These are phyloP conservation scores for Auxenochlorella protothecoides DNA, from an alignment of 139 green algal species.

Conservation along the genomic window DNA sequence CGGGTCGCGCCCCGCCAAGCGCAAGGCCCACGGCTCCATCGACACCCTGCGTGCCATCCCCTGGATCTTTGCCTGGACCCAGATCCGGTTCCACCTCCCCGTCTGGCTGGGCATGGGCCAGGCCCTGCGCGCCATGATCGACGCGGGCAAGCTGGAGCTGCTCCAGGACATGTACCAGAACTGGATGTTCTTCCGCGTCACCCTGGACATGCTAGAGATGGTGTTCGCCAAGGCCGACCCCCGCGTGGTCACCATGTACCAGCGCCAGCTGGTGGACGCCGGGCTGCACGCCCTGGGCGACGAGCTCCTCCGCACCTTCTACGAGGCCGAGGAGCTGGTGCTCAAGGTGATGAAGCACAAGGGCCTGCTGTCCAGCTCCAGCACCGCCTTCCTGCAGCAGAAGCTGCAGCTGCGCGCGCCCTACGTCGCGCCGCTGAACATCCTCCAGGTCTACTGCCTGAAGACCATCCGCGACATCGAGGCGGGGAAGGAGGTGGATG, in stretches of 20 bases:
- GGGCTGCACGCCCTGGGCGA: constrained; percentile 52
- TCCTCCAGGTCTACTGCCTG: constrained; percentile 67
- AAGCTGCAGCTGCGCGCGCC: constrained; percentile 78
- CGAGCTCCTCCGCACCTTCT: constrained; percentile 49
- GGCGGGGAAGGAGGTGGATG: constrained; percentile 9
- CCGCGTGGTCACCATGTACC: constrained; percentile 54
- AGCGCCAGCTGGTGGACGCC: constrained; percentile 26
- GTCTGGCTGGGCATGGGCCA: constrained; percentile 93
- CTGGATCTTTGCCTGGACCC: constrained; percentile 99
- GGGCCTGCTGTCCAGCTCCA: constrained; percentile 40
- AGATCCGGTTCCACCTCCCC: constrained; percentile 91
- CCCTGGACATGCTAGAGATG: constrained; percentile 98
- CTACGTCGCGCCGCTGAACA: constrained; percentile 90
- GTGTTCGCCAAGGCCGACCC: constrained; percentile 93
- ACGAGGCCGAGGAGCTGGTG: constrained; percentile 33
- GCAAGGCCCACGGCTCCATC: constrained; percentile 74
- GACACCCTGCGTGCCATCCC: constrained; percentile 91
- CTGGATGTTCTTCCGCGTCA: constrained; percentile 97
- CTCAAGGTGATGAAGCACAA: constrained; percentile 63
- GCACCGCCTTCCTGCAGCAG: constrained; percentile 63
- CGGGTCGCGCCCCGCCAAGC: constrained; percentile 65
- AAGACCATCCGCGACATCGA: constrained; percentile 32
- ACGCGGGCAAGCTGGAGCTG: constrained; percentile 28
- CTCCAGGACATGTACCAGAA: constrained; percentile 82
- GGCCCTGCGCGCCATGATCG: constrained; percentile 55